Conservation (phyloP, 139 green algal genomes). For the Chlorella sp. region DNA sequence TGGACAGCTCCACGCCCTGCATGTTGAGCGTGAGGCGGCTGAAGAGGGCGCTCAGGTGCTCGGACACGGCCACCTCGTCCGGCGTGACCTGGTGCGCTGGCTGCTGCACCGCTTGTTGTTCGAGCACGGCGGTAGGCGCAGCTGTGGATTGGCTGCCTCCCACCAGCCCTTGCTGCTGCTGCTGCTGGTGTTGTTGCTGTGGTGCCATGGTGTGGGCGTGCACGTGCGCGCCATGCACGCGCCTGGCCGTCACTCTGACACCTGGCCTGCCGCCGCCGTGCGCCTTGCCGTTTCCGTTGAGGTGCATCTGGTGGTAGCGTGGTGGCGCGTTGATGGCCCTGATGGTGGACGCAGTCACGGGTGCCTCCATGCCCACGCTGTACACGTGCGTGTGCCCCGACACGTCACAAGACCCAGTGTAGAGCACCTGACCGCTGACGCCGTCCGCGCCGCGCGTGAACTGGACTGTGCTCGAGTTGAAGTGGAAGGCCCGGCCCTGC, state of each 20-base stretch:
- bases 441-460: not conserved
- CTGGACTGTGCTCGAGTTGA: not conserved
- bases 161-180: not conserved
- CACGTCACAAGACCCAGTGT: not conserved
- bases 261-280: no score
- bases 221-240: no score
- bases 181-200: not conserved
- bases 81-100: not conserved
- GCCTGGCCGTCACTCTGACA: no score
- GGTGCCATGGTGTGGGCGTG: no score
- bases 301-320: no score
- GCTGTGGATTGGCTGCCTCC: not conserved
- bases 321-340: not conserved
- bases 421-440: not conserved
- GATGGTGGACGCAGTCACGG: not conserved
- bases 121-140: no score
- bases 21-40: slow-evolving; percentile 17
- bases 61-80: no score
- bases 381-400: not conserved
- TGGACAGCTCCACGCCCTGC: slow-evolving; percentile 29
- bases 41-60: slow-evolving; percentile 26
- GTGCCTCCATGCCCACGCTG: not conserved
- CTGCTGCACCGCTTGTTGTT: not conserved
- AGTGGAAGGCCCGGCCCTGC: not conserved
- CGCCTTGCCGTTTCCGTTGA: no score